Evolutionary conservation across 352 stramenopile genomes (phyloP), one percentile per base, ranked within the genome.

Genomic region (Globisporangium solare): DNA sequence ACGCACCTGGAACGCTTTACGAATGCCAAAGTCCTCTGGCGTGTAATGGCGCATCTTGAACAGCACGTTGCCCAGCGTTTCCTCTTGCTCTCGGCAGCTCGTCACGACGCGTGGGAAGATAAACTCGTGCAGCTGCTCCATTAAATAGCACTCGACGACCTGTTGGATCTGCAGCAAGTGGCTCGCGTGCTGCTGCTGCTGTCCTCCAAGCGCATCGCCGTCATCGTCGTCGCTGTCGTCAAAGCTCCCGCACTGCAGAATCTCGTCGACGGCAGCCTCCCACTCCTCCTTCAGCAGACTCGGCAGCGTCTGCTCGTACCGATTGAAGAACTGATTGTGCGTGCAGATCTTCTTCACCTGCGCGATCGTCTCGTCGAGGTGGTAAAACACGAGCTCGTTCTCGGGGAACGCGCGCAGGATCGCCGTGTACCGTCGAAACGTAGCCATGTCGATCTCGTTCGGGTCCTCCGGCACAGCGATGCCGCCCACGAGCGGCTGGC

Each of bases 91-190:
- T 17, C 63, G 57, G 39, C 72, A 88, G 37, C 70, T 86, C 32
- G 62, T 58, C 35, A 84, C 59, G 1, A 87, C 62, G 21, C 57
- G 59, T 2, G 74, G 67, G 20, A 92, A 89, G 42, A 90, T 59
- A 12, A 70, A 51, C 12, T 71, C 64, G 40, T 92, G 80, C 15
- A 89, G 54, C 56, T 79, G 64, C 59, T 90, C 79, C 71, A 89
- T 86, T 53, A 92, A 60, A 58, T 89, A 92, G 60, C 78, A 90
- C 71, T 92, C 83, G 42, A 90, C 76, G 3, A 89, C 79, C 14
- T 92, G 83, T 31, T 89, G 74, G 49, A 90, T 87, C 63, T 83
- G 78, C 24, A 92, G 55, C 40, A 82, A 51, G 48, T 89, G 76
- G 13, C 56, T 70, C 24, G 56, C 47, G 6, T 55, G 40, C 13